phyloP scores from a whole-genome alignment of 768 basidiomycete species.

The Hericium coralloides region DNA sequence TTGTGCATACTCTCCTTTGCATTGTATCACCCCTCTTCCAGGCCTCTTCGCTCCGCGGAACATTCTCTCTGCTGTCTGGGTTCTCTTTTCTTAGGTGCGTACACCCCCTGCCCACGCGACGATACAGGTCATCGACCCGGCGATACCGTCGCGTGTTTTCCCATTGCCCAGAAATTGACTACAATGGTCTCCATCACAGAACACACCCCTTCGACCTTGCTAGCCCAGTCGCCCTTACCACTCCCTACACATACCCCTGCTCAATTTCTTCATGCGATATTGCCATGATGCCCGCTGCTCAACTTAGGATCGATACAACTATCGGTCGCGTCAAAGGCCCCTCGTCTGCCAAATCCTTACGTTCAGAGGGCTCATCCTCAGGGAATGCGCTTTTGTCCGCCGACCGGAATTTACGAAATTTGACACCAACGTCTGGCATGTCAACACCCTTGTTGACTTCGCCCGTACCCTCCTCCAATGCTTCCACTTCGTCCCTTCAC shows the following conservation, averaged over 20 bases:
- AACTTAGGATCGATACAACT: constrained; percentile 26
- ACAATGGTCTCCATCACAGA: neutral
- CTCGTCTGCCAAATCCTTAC: constrained; percentile 13
- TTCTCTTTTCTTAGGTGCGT: neutral
- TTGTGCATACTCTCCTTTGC: constrained; percentile 1
- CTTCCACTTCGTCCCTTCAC: constrained; percentile 18
- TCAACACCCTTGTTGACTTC: constrained; percentile 10
- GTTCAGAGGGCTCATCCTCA: neutral
- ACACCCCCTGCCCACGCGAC: no score
- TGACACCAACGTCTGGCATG: constrained; percentile 7
- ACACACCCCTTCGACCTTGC: neutral
- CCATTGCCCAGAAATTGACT: no score
- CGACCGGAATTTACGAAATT: constrained; percentile 10
- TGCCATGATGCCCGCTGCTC: constrained; percentile 18
- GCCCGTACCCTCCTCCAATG: constrained; percentile 7
- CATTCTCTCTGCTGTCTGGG: neutral
- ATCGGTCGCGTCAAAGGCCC: constrained; percentile 14
- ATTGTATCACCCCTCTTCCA: constrained; percentile 4
- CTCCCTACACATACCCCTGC: constrained; percentile 2
- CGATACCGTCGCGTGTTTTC: no score
- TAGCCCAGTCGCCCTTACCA: neutral
- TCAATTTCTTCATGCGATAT: constrained; percentile 13
- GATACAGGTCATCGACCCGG: no score
- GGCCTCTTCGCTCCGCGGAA: neutral
- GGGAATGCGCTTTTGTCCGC: neutral